Evolutionary conservation across 139 green algal species (phyloP).

Genomic region (Chlorella sp.): DNA sequence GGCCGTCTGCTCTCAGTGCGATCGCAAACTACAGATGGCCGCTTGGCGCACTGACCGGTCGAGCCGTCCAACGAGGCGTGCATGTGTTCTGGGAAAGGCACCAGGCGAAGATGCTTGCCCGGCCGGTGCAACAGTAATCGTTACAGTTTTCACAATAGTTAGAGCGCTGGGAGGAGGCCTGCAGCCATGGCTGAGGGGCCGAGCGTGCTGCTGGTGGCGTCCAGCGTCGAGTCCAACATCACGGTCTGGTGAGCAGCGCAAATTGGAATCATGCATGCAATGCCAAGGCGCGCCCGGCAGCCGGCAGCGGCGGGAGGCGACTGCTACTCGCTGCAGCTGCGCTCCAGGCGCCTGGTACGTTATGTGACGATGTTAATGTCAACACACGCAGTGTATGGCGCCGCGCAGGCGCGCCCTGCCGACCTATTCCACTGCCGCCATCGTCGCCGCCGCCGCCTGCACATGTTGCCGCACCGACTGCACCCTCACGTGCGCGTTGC

Average conservation of each 20-base stretch:
- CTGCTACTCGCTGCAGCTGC: background rate
- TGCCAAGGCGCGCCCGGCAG: background rate
- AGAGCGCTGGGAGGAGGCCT: too few relatives aligned
- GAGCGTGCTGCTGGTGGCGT: slow-evolving; percentile 56
- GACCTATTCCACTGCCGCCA: background rate
- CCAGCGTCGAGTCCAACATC: slow-evolving; percentile 50
- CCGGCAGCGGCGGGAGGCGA: too few relatives aligned
- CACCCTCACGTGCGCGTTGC: too few relatives aligned
- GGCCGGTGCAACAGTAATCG: too few relatives aligned
- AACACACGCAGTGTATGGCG: background rate
- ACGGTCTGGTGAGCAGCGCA: slow-evolving; percentile 42
- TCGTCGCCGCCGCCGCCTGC: background rate
- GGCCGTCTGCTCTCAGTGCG: too few relatives aligned
- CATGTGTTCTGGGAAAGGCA: too few relatives aligned
- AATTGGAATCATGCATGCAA: background rate
- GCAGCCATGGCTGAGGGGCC: slow-evolving; percentile 12
- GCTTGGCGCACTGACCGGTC: too few relatives aligned
- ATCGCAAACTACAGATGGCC: too few relatives aligned
- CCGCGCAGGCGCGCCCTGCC: background rate
- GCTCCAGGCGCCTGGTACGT: background rate
- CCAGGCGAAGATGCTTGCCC: too few relatives aligned
- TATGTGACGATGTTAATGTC: background rate
- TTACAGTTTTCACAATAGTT: too few relatives aligned
- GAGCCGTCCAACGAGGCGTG: too few relatives aligned
- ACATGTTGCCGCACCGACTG: background rate